phyloP scores from a whole-genome alignment of 192 early-diverging fungal genomes.

The Dimargaris verticillata region DNA sequence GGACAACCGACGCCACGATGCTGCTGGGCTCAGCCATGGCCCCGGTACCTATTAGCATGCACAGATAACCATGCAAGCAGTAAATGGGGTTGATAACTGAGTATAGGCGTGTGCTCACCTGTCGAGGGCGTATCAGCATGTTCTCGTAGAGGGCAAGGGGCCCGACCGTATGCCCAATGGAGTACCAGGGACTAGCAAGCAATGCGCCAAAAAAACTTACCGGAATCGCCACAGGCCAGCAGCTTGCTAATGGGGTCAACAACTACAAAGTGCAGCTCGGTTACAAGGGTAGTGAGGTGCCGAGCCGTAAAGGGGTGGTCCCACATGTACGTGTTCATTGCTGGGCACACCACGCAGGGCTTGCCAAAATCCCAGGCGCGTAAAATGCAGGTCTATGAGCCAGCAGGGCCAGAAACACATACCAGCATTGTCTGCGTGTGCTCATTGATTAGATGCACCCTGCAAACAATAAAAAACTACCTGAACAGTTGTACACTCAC shows the following conservation, averaged over 20 bases:
- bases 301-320: slow-evolving; percentile 68
- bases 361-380: slow-evolving; percentile 71
- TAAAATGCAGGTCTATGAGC: slow-evolving; percentile 59
- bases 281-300: slow-evolving; percentile 41
- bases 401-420: neutral
- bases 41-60: slow-evolving; percentile 38
- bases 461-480: no score
- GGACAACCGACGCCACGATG: slow-evolving; percentile 32
- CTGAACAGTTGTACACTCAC: no score
- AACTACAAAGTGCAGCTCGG: slow-evolving; percentile 39
- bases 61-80: neutral
- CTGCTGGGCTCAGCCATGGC: slow-evolving; percentile 71
- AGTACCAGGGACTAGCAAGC: neutral
- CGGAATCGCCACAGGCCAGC: slow-evolving; percentile 82
- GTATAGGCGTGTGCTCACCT: neutral
- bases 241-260: slow-evolving; percentile 66
- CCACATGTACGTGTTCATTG: slow-evolving; percentile 99
- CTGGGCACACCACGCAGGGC: slow-evolving; percentile 68
- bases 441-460: no score
- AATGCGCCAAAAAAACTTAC: slow-evolving; percentile 20
- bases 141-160: neutral
- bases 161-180: neutral
- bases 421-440: no score
- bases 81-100: neutral
- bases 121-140: neutral